Conservation (phyloP, 768 basidiomycete species). For the Russula brevipes region DNA sequence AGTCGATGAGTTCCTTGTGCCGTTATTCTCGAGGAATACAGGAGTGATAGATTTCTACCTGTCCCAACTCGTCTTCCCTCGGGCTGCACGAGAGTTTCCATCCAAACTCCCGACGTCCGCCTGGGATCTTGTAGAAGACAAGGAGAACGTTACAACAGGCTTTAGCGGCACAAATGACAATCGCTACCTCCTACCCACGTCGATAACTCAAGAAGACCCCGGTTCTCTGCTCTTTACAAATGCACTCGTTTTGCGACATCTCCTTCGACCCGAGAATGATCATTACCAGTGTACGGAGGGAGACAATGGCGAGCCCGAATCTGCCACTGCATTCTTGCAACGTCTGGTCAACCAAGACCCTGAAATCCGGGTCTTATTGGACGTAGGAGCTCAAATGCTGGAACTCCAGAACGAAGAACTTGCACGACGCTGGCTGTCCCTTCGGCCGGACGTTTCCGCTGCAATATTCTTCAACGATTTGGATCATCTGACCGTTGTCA, state of each 20-base stretch:
- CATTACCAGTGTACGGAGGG: constrained; percentile 29
- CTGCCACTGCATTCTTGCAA: constrained; percentile 30
- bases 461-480: constrained; percentile 38
- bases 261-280: constrained; percentile 41
- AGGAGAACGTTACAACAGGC: constrained; percentile 38
- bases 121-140: constrained; percentile 49
- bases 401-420: constrained; percentile 44
- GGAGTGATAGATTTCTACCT: constrained; percentile 46
- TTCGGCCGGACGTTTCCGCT: constrained; percentile 32
- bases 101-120: constrained; percentile 43
- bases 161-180: constrained; percentile 57
- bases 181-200: constrained; percentile 33
- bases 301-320: constrained; percentile 19
- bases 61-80: constrained; percentile 44
- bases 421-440: constrained; percentile 38
- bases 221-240: constrained; percentile 43
- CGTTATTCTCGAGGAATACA: constrained; percentile 37
- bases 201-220: constrained; percentile 37
- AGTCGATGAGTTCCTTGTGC: constrained; percentile 29
- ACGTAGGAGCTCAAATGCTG: constrained; percentile 55
- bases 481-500: constrained; percentile 35
- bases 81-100: constrained; percentile 45
- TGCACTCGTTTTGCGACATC: constrained; percentile 39
- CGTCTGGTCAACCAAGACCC: constrained; percentile 35
- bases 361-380: constrained; percentile 44